Evolutionary conservation across 1,139 yeast species (phyloP).

Genomic region (Dujonia santamariae): DNA sequence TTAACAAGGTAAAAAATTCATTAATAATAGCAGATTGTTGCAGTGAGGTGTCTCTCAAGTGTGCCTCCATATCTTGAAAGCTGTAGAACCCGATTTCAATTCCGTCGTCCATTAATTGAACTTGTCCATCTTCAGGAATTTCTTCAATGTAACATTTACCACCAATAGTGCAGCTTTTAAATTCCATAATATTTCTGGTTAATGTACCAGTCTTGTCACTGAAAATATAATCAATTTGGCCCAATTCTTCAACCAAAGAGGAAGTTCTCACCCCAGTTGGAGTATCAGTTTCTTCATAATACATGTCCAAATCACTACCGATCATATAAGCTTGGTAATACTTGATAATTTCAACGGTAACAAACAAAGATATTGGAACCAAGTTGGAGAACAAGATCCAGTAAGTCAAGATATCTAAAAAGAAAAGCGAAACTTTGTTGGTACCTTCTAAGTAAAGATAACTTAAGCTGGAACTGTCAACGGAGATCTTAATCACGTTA

Average conservation of each 20-base stretch:
- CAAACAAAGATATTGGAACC: constrained; percentile 93
- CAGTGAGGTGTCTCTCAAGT: constrained; percentile 37
- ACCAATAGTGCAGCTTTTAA: constrained; percentile 89
- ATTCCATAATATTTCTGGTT: constrained; percentile 95
- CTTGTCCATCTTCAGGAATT: constrained; percentile 87
- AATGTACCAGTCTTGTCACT: constrained; percentile 97
- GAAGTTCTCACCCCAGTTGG: constrained; percentile 96
- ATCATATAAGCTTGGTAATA: constrained; percentile 94
- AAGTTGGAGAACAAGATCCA: constrained; percentile 95
- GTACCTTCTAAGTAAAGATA: constrained; percentile 73
- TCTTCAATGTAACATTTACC: constrained; percentile 86
- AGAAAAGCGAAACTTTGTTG: constrained; percentile 67
- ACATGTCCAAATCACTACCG: constrained; percentile 91
- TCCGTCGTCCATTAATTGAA: constrained; percentile 67
- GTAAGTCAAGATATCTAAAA: constrained; percentile 82
- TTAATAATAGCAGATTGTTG: constrained; percentile 66
- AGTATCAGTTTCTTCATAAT: constrained; percentile 81
- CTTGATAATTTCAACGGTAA: constrained; percentile 92
- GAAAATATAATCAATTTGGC: constrained; percentile 92
- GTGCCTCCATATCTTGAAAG: constrained; percentile 60
- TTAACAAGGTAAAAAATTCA: constrained; percentile 77
- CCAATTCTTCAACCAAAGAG: constrained; percentile 91
- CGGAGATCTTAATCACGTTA: constrained; percentile 69
- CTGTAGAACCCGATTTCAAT: constrained; percentile 78
- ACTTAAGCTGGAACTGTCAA: constrained; percentile 49